Base-by-base conservation (phyloP, 371 early-diverging fungal genomes). In the Mucor irregularis region DNA sequence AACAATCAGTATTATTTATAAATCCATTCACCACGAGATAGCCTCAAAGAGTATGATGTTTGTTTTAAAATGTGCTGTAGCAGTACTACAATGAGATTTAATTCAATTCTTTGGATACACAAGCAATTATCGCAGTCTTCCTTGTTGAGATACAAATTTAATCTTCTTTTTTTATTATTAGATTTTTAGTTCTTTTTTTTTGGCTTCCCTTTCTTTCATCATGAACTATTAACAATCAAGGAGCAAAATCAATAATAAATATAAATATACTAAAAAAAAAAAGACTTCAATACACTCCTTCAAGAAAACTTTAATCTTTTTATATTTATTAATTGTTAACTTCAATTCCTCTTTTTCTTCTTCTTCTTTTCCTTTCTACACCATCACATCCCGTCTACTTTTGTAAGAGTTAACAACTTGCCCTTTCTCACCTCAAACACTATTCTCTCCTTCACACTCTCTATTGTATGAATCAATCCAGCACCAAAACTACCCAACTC, bases 391-490 rank as follows among this genome's bases (percentile, higher is more conserved):
- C n/a, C n/a, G n/a, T n/a, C n/a, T n/a, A n/a, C n/a, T n/a, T n/a
- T n/a, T n/a, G n/a, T n/a, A n/a, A n/a, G n/a, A n/a, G n/a, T n/a
- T n/a, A n/a, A 40, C 26, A 43, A 25, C 44, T 24, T 43, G 11
- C 44, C 44, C 25, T 43, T 24, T 40, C 40, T 40, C 24, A 11
- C 14, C n/a, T n/a, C n/a, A n/a, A n/a, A n/a, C n/a, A n/a, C n/a
- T n/a, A n/a, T 24, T 43, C 44, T 24, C 43, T 42, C n/a, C 14
- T 42, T 5, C 17, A 37, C 10, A 37, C 25, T 40, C 26, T 34
- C 17, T 37, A 37, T 50, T 50, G 50, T 38, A 50, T 50, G 50
- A 50, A 50, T 24, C 16, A 42, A 24, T 42, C 42, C 9, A 19
- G 2, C 5, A 21, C 42, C 10, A 24, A 38, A 17, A 38, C 1